Percentiles rank a stretch among this genome's conserved stretches.
Evolutionary conservation across 1,139 yeast species (phyloP).

Genomic region (Pichia cactophila): DNA sequence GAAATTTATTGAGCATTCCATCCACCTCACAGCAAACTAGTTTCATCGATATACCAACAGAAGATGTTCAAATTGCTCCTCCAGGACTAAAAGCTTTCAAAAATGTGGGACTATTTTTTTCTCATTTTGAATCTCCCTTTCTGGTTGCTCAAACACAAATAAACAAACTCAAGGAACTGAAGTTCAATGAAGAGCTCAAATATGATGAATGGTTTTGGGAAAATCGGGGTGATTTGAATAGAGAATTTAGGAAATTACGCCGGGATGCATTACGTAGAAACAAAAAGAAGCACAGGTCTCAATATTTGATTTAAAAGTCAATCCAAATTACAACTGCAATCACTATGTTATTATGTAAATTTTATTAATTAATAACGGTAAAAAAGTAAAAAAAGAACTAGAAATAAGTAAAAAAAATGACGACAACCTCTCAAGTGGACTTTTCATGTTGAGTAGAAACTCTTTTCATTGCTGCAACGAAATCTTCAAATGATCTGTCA

Average conservation of each 20-base stretch:
- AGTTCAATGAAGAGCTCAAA: slow-evolving; percentile 37
- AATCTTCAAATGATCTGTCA: slow-evolving; percentile 83
- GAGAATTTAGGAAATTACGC: slow-evolving; percentile 66
- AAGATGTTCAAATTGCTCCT: background rate
- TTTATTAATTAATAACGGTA: background rate
- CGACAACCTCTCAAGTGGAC: slow-evolving; percentile 29
- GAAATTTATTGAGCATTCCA: slow-evolving; percentile 44
- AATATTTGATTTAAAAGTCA: slow-evolving; percentile 1
- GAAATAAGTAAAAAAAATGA: background rate
- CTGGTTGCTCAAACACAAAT: slow-evolving; percentile 77
- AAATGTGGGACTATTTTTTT: slow-evolving; percentile 64
- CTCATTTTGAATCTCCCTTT: slow-evolving; percentile 80
- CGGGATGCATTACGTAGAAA: slow-evolving; percentile 63
- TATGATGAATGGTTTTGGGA: slow-evolving; percentile 82
- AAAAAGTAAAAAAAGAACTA: background rate
- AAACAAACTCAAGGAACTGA: slow-evolving; percentile 42
- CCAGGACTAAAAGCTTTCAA: slow-evolving; percentile 15
- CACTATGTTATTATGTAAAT: background rate
- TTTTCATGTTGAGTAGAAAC: slow-evolving; percentile 96
- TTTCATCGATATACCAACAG: slow-evolving; percentile 17
- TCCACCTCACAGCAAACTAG: slow-evolving; percentile 31
- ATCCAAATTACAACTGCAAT: background rate
- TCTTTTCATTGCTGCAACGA: slow-evolving; percentile 95
- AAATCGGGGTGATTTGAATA: slow-evolving; percentile 70
- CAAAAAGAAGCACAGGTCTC: slow-evolving; percentile 12